phyloP scores from a whole-genome alignment of 2,329 filamentous ascomycete species.

The Grosmannia huntii region DNA sequence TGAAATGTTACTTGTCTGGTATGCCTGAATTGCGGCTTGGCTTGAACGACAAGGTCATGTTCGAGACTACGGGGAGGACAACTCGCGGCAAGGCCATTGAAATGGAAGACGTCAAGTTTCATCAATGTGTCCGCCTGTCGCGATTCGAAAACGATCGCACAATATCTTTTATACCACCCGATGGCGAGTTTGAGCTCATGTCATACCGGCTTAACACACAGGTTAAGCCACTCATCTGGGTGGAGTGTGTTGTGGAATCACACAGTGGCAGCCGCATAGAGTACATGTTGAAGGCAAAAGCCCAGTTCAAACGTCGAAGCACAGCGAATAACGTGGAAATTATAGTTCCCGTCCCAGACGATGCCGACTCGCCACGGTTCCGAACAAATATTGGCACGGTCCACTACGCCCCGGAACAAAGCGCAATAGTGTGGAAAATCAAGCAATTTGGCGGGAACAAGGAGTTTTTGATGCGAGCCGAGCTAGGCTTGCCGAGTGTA shows the following conservation, averaged over 20 bases:
- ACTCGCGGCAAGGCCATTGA: conserved; percentile 95
- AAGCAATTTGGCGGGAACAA: conserved; percentile 99
- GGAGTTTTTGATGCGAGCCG: conserved; percentile 96
- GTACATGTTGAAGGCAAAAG: conserved; percentile 97
- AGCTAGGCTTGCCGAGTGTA: conserved; percentile 86
- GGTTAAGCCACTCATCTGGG: conserved; percentile 97
- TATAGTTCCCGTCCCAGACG: conserved; percentile 89
- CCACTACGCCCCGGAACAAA: conserved; percentile 94
- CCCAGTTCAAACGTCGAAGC: conserved; percentile 94
- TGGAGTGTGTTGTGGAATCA: conserved; percentile 92
- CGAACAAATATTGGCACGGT: conserved; percentile 94
- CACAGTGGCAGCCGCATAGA: conserved; percentile 93
- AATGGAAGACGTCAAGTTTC: conserved; percentile 99
- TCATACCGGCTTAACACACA: conserved; percentile 97
- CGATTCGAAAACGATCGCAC: conserved; percentile 97
- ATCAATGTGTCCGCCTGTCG: conserved; percentile 91
- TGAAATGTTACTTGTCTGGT: conserved; percentile 98
- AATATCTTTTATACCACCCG: conserved; percentile 96
- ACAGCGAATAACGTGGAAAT: conserved; percentile 99
- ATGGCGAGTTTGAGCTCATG: conserved; percentile 99
- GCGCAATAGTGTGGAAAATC: conserved; percentile 98
- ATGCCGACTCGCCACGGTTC: conserved; percentile 92
- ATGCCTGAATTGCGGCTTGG: conserved; percentile 95
- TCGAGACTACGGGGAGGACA: conserved; percentile 88
- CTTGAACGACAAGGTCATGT: conserved; percentile 99